Conservation (phyloP, 78 protist species). For the Polysphondylium violaceum region DNA sequence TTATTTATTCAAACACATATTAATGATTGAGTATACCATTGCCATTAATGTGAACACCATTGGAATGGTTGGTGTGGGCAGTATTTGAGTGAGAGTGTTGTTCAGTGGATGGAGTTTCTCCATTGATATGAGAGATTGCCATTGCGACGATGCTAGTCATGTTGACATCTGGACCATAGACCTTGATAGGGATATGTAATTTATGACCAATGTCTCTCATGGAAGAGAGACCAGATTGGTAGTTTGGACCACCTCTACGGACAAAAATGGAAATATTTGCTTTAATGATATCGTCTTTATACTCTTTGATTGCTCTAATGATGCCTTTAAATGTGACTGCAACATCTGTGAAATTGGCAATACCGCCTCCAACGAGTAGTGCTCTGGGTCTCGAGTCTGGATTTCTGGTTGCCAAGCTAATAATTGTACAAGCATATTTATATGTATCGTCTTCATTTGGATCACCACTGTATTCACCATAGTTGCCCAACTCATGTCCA, state of each 20-base stretch:
- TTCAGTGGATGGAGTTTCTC: neutral
- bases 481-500: slow-evolving; percentile 91
- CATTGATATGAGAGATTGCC: slow-evolving; percentile 61
- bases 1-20: too few relatives aligned
- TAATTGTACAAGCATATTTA: slow-evolving; percentile 81
- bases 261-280: slow-evolving; percentile 85
- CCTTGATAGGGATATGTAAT: slow-evolving; percentile 65
- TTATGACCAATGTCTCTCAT: slow-evolving; percentile 88
- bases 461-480: slow-evolving; percentile 96
- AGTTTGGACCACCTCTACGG: slow-evolving; percentile 97
- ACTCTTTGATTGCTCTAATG: slow-evolving; percentile 83
- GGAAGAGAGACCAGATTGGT: slow-evolving; percentile 91
- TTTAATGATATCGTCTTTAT: slow-evolving; percentile 21
- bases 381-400: slow-evolving; percentile 80
- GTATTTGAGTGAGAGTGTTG: neutral
- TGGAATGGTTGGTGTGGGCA: neutral
- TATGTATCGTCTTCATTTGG: slow-evolving; percentile 87
- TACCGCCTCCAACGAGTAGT: slow-evolving; percentile 96
- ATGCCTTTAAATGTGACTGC: slow-evolving; percentile 95
- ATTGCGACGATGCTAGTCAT: slow-evolving; percentile 66
- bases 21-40: too few relatives aligned
- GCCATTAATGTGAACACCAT: slow-evolving; percentile 40
- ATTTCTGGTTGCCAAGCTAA: slow-evolving; percentile 71
- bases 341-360: slow-evolving; percentile 97
- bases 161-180: slow-evolving; percentile 66